Evolutionary conservation across 345 rosid species (phyloP).

Genomic region (Gossypium mustelinum): DNA sequence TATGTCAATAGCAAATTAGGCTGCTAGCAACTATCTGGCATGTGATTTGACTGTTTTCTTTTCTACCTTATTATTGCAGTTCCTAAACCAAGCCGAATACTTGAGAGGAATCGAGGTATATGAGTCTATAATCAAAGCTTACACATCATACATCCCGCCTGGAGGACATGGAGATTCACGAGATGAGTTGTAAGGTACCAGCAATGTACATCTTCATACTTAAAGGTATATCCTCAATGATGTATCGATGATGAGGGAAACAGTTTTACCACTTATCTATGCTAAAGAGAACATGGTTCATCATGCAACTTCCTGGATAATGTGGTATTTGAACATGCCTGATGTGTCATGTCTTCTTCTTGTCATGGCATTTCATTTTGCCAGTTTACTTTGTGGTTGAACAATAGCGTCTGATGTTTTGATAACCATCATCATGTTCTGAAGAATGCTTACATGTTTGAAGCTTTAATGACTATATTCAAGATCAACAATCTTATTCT

Average conservation of each 20-base stretch:
- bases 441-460: background rate
- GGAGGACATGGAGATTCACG: constrained; percentile 29
- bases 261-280: background rate
- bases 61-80: constrained; percentile 45
- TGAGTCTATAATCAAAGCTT: constrained; percentile 64
- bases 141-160: constrained; percentile 40
- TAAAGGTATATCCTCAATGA: no score
- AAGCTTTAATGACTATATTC: background rate
- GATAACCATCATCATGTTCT: background rate
- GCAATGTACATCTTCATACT: background rate
- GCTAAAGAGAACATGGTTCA: background rate
- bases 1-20: background rate
- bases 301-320: background rate
- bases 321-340: background rate
- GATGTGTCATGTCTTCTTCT: background rate
- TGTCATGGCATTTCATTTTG: background rate
- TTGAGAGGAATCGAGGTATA: constrained; percentile 77
- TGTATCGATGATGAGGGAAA: background rate
- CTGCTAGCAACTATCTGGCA: background rate
- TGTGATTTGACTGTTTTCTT: constrained; percentile 12
- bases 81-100: constrained; percentile 70
- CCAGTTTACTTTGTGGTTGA: background rate
- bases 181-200: constrained; percentile 61
- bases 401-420: background rate
- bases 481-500: background rate